These are phyloP conservation scores for Babesia bigemina DNA, from an alignment of 169 alveolate species.

Conservation along the genomic window DNA sequence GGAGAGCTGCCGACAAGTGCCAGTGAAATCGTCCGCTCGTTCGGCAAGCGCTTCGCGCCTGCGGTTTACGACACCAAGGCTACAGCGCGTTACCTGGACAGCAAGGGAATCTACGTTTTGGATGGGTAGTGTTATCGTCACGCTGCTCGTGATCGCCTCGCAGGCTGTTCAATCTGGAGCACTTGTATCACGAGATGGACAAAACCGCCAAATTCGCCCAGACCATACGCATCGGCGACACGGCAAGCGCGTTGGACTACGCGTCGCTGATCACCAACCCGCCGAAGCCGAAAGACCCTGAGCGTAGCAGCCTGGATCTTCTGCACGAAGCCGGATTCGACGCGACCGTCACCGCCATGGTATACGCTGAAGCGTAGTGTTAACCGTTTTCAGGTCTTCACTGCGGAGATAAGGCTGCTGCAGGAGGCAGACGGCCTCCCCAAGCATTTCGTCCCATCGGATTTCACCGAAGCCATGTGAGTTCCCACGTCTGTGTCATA, in stretches of 20 bases:
- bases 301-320: constrained; percentile 13
- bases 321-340: constrained; percentile 79
- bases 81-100: constrained; percentile 49
- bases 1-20: constrained; percentile 64
- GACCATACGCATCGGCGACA: background rate
- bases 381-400: constrained; percentile 39
- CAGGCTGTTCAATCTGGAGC: background rate
- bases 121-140: background rate
- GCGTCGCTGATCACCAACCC: background rate
- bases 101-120: background rate
- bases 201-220: background rate
- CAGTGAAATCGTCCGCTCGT: constrained; percentile 39
- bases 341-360: constrained; percentile 75
- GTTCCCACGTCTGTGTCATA: background rate
- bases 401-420: constrained; percentile 37
- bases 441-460: background rate
- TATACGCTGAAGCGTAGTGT: background rate
- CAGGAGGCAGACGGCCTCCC: background rate
- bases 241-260: constrained; percentile 37
- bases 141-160: background rate
- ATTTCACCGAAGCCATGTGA: background rate
- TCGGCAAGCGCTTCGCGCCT: constrained; percentile 59
- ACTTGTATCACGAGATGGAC: background rate
- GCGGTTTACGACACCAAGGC: constrained; percentile 73
- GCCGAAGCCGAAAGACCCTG: background rate